Base-by-base conservation (phyloP, 2,329 filamentous ascomycete genomes). In the Apiospora marii region DNA sequence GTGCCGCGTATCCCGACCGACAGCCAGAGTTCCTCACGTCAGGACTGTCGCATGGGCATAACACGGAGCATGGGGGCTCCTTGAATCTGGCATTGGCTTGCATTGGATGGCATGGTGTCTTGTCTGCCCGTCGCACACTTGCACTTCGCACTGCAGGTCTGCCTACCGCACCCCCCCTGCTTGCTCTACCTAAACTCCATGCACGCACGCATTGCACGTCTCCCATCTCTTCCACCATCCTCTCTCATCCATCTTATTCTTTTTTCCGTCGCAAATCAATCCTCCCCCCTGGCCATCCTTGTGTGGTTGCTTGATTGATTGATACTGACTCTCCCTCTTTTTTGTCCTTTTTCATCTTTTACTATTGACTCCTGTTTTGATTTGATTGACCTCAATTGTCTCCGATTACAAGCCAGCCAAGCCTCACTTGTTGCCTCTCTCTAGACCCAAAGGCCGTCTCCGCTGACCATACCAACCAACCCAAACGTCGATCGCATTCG, bases 391-490 rank as follows among this genome's bases (percentile, higher is more conserved):
- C 72, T 72, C 68, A 41, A 70, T 75, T 72, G 67, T 73, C 51
- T 41, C 67, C 68, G 43, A 73, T 67, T n/a, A n/a, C n/a, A n/a
- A n/a, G 10, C 37, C 8, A 69, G 27, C 22, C 58, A n/a, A n/a
- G 30, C 58, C 58, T 53, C n/a, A 69, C 68, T 46, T 51, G 53
- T 24, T 43, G 43, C 69, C 51, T 27, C 37, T 61, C 53, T 37
- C 64, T 37, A 53, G 27, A 41, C 80, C 80, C 69, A 80, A 82
- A 41, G 58, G 7, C 46, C 46, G 46, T 41, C 58, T n/a, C 58
- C 58, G 58, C 58, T 64, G 58, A 64, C 58, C 58, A 41, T 19
- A 61, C 30, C 30, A 61, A 27, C 27, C 24, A 58, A 61, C 58
- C 58, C 58, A 64, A 64, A 64, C 58, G 58, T 64, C 34, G 34